Conservation (phyloP, 1,139 yeast species). For the Geotrichum reessii region DNA sequence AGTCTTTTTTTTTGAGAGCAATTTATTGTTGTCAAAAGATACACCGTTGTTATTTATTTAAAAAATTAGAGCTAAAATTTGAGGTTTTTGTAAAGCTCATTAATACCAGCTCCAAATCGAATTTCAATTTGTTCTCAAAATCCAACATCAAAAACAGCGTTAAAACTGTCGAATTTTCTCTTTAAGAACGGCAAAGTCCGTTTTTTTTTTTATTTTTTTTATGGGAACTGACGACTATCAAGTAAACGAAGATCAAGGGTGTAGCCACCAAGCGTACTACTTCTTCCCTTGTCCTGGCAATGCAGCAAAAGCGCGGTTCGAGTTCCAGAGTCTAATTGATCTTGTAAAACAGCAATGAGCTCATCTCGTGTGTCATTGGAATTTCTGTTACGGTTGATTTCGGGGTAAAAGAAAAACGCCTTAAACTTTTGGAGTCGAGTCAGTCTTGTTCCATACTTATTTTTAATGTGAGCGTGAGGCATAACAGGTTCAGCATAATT, state of each 20-base stretch:
- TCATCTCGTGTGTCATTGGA: neutral
- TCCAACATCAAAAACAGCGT: too few relatives aligned
- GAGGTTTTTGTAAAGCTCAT: too few relatives aligned
- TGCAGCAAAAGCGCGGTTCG: conserved; percentile 1
- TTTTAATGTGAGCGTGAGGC: neutral
- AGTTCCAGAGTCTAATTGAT: neutral
- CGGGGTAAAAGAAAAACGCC: neutral
- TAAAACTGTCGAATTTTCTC: too few relatives aligned
- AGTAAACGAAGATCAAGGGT: conserved; percentile 1
- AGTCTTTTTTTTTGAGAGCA: too few relatives aligned
- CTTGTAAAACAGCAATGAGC: conserved; percentile 1
- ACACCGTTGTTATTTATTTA: too few relatives aligned
- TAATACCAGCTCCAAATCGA: too few relatives aligned
- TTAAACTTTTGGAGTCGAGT: neutral
- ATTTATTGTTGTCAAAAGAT: too few relatives aligned
- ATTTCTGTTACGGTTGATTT: neutral
- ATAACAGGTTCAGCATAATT: neutral
- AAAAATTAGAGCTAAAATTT: too few relatives aligned
- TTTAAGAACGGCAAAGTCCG: too few relatives aligned
- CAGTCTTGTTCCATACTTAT: neutral
- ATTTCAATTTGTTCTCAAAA: too few relatives aligned
- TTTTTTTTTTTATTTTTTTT: too few relatives aligned
- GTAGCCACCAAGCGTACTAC: conserved; percentile 9
- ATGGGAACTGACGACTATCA: too few relatives aligned
- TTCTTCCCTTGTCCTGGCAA: neutral